Conservation (phyloP, 345 rosid genomes). For the Gossypium sturtianum region DNA sequence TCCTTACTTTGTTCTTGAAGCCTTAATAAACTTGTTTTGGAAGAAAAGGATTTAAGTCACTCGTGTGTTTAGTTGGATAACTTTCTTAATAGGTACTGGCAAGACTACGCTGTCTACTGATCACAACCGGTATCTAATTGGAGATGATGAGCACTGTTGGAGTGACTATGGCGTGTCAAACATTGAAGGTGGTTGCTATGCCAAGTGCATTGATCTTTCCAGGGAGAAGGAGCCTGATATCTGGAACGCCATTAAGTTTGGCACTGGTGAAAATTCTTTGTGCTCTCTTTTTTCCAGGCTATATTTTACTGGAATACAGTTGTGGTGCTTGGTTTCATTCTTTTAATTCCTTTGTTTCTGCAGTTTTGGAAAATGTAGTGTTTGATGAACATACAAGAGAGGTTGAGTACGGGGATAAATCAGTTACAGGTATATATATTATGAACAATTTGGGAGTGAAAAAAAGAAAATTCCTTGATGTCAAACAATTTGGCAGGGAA, state of each 20-base stretch:
- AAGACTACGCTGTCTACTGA: constrained; percentile 96
- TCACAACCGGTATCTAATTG: constrained; percentile 81
- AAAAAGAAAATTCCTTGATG: neutral
- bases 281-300: neutral
- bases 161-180: constrained; percentile 87
- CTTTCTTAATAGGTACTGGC: constrained; percentile 50
- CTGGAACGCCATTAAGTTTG: constrained; percentile 95
- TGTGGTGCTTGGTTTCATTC: constrained; percentile 10
- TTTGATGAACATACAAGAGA: constrained; percentile 88
- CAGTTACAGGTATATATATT: constrained; percentile 62
- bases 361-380: constrained; percentile 94
- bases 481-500: neutral
- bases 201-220: constrained; percentile 93
- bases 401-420: constrained; percentile 77
- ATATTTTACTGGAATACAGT: neutral
- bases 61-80: constrained; percentile 14
- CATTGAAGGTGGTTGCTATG: constrained; percentile 99
- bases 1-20: constrained; percentile 32
- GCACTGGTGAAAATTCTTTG: constrained; percentile 19
- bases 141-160: constrained; percentile 99
- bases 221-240: constrained; percentile 95
- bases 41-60: neutral
- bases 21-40: neutral
- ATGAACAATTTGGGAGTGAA: neutral
- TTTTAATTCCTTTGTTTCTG: constrained; percentile 6